phyloP scores from a whole-genome alignment of 495 filamentous ascomycete species.

The Pyronema omphalodes region DNA sequence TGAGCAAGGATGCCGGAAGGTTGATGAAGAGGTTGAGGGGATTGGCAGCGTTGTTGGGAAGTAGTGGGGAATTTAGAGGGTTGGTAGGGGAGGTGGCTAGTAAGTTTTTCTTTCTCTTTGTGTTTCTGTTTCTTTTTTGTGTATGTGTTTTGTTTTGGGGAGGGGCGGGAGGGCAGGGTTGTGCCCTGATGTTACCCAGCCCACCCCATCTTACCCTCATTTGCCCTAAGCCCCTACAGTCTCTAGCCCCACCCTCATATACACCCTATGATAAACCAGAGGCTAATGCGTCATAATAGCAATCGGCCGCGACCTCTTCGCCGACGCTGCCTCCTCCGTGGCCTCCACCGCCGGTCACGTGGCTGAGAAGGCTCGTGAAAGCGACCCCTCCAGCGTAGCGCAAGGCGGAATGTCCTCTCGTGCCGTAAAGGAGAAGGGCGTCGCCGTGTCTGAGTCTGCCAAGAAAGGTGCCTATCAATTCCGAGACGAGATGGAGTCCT shows the following conservation, averaged over 20 bases:
- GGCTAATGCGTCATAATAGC: slow-evolving; percentile 3
- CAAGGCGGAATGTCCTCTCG: no score
- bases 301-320: slow-evolving; percentile 20
- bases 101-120: slow-evolving; percentile 1
- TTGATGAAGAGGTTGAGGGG: slow-evolving; percentile 7
- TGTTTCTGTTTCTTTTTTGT: no score
- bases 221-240: no score
- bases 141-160: no score
- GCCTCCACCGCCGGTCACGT: slow-evolving; percentile 7
- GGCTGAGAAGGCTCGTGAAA: slow-evolving; percentile 11
- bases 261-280: no score
- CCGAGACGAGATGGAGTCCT: slow-evolving; percentile 20
- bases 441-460: slow-evolving; percentile 7
- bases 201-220: no score
- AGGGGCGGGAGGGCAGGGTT: not conserved
- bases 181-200: no score
- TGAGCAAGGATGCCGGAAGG: not conserved
- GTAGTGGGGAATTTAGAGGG: slow-evolving; percentile 21
- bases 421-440: slow-evolving; percentile 14
- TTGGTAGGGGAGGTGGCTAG: slow-evolving; percentile 12
- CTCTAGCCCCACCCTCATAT: no score
- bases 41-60: slow-evolving; percentile 18
- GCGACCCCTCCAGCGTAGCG: no score
- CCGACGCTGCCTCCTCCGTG: slow-evolving; percentile 19
- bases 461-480: slow-evolving; percentile 6